Percentiles rank a stretch among this genome's conserved stretches.
Evolutionary conservation across 1,284 basidiomycete species (phyloP).

Genomic region (Austropuccinia psidii): DNA sequence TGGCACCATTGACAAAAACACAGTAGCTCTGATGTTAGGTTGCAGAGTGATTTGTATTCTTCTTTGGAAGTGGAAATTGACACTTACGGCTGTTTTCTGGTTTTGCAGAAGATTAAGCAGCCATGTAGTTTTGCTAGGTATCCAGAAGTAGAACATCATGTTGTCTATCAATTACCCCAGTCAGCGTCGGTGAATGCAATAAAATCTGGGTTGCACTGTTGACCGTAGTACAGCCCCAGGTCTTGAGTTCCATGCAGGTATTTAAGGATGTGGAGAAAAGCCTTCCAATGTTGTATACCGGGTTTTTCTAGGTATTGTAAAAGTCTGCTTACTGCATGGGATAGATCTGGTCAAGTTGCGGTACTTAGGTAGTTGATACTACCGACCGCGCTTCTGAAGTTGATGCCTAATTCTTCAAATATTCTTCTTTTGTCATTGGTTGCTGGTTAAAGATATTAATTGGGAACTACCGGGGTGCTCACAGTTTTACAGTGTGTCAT

Average conservation of each 20-base stretch:
- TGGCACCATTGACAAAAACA: no score
- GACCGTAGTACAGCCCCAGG: no score
- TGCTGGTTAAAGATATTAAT: not conserved
- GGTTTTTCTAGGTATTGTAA: conserved; percentile 1
- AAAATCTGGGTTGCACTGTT: no score
- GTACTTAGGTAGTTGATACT: not conserved
- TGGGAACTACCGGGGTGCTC: not conserved
- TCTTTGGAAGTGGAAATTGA: no score
- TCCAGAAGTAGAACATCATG: no score
- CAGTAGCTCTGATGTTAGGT: no score
- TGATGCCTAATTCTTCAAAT: not conserved
- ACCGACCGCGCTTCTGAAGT: not conserved
- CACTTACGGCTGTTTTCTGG: no score
- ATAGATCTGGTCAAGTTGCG: not conserved
- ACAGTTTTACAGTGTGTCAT: not conserved
- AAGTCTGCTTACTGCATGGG: not conserved
- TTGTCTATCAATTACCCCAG: no score
- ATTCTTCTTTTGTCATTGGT: not conserved
- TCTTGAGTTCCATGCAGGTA: not conserved
- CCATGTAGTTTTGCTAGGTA: no score
- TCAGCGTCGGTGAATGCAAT: no score
- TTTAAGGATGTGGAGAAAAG: not conserved
- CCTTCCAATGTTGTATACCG: not conserved
- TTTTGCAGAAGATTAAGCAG: no score
- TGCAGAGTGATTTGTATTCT: no score